Evolutionary conservation across 371 early-diverging fungal genomes (phyloP), one percentile per base, ranked within the genome.

Genomic region (Mucor indicus): DNA sequence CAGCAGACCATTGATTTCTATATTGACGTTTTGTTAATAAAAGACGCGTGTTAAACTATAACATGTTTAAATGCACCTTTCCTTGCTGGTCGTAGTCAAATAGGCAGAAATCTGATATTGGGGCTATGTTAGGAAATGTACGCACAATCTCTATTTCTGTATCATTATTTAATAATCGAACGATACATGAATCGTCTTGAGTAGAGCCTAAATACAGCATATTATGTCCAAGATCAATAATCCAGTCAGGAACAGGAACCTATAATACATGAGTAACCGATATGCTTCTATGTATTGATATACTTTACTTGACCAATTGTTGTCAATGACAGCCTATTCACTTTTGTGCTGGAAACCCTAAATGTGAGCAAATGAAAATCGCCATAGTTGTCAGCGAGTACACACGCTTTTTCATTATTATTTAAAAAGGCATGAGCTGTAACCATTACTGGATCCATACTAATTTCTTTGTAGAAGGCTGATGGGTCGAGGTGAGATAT

Each of bases 1-100:
- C 94, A 94, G 12, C 94, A 85, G 1, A 96, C 86, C 37, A 95
- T 73, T 36, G 89, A 85, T 27, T 85, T 81, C 78, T 85, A 67
- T n/a, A 23, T 33, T 32, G 15, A 38, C 31, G n/a, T 38, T 15
- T n/a, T n/a, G n/a, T n/a, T n/a, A n/a, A n/a, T n/a, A n/a, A n/a
- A n/a, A n/a, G n/a, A n/a, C n/a, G n/a, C n/a, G n/a, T n/a, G n/a
- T n/a, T n/a, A n/a, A n/a, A n/a, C n/a, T n/a, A n/a, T n/a, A n/a
- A n/a, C n/a, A n/a, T n/a, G n/a, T n/a, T n/a, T n/a, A n/a, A n/a
- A n/a, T 25, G 31, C 65, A 82, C 85, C 72, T 82, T 80, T 31
- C 85, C 87, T 60, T 88, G 80, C 45, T 79, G 65, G 27, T 86
- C 84, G 21, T 77, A 48, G 57, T 91, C 85, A 16, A 88, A 79